Percentiles rank a stretch among this genome's conserved stretches.
phyloP scores from a whole-genome alignment of 768 basidiomycete species.

The Boletus barrowsii region DNA sequence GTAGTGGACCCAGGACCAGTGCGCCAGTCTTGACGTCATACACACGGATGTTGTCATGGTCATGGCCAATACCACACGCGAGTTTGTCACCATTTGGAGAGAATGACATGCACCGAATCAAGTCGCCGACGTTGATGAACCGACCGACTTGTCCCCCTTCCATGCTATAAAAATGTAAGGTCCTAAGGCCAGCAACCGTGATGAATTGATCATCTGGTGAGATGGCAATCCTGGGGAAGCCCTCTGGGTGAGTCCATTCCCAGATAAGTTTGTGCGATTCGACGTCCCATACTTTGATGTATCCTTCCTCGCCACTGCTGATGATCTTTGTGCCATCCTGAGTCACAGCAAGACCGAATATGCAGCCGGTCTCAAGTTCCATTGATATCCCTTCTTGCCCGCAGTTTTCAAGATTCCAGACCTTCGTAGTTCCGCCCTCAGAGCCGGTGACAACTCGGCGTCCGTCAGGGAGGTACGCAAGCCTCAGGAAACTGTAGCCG shows the following conservation, averaged over 20 bases:
- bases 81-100: background rate
- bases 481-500: background rate
- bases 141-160: background rate
- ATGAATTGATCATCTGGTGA: background rate
- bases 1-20: background rate
- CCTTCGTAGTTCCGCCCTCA: background rate
- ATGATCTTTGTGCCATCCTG: conserved; percentile 1
- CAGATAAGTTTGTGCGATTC: background rate
- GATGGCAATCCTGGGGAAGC: background rate
- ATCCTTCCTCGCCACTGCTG: background rate
- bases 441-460: background rate
- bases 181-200: background rate
- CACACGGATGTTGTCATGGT: background rate
- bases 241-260: background rate
- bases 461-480: conserved; percentile 9
- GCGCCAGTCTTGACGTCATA: background rate
- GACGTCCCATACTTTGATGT: conserved; percentile 1
- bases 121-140: background rate
- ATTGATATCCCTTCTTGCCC: background rate
- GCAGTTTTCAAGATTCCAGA: background rate
- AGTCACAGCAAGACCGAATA: background rate
- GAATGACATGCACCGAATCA: background rate
- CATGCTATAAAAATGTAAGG: background rate
- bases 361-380: fast-evolving
- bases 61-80: background rate